These are phyloP conservation scores for Solanum paucissectum DNA, from an alignment of 257 asterid species.

Conservation along the genomic window DNA sequence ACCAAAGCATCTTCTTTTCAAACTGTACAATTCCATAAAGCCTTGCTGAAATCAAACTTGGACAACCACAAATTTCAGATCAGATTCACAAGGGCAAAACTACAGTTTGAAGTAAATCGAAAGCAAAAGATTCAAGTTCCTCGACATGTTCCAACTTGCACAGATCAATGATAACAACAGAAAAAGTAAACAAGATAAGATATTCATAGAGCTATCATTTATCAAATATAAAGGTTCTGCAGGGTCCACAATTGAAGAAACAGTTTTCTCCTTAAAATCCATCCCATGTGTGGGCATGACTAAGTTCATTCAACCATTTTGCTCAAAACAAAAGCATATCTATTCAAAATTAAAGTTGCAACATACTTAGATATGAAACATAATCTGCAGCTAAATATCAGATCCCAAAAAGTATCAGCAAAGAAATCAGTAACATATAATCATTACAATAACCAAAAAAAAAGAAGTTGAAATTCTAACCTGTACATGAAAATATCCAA, in stretches of 20 bases:
- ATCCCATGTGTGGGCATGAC: neutral
- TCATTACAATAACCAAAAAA: neutral
- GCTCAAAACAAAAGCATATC: neutral
- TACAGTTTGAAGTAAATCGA: neutral
- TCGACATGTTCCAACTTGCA: neutral
- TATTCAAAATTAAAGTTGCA: neutral
- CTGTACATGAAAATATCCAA: constrained; percentile 91
- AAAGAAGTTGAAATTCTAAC: constrained; percentile 14
- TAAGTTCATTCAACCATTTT: neutral
- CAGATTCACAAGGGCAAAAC: neutral
- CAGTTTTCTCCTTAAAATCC: neutral
- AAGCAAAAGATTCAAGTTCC: neutral
- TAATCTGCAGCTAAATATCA: neutral
- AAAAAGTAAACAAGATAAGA: neutral
- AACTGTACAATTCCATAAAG: neutral
- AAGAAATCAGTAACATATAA: neutral
- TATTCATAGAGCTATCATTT: neutral
- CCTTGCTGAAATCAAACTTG: neutral
- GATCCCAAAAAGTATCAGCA: neutral
- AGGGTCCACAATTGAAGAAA: neutral
- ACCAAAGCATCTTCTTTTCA: neutral
- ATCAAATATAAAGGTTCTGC: neutral
- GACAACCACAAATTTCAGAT: constrained; percentile 1
- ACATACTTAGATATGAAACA: neutral
- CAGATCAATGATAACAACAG: neutral